Conservation (phyloP, 768 basidiomycete species). For the Suillus tomentosus region DNA sequence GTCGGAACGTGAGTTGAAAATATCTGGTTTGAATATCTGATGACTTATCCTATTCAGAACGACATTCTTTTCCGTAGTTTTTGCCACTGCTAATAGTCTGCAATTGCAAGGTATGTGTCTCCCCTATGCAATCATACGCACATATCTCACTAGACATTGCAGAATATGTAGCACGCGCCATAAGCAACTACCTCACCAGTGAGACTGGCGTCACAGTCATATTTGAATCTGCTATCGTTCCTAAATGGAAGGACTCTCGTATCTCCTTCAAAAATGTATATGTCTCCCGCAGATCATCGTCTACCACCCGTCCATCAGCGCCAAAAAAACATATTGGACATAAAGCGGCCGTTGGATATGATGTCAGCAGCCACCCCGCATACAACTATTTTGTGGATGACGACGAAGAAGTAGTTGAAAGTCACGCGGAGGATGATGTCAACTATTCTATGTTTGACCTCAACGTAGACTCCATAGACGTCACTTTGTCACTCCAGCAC, state of each 20-base stretch:
- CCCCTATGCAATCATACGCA: slow-evolving; percentile 4
- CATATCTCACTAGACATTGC: slow-evolving; percentile 14
- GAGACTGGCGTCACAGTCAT: slow-evolving; percentile 94
- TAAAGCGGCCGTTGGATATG: slow-evolving; percentile 67
- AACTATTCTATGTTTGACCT: slow-evolving; percentile 94
- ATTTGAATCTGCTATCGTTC: slow-evolving; percentile 97
- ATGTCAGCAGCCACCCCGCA: slow-evolving; percentile 75
- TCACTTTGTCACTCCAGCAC: slow-evolving; percentile 84
- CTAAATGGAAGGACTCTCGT: slow-evolving; percentile 94
- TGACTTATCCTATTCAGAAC: slow-evolving; percentile 53
- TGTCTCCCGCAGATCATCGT: slow-evolving; percentile 74
- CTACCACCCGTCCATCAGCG: slow-evolving; percentile 19
- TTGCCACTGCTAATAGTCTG: slow-evolving; percentile 86
- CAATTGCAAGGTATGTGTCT: slow-evolving; percentile 68
- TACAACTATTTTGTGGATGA: slow-evolving; percentile 66
- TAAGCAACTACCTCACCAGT: slow-evolving; percentile 91
- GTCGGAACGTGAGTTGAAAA: slow-evolving; percentile 60
- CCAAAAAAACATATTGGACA: slow-evolving; percentile 41
- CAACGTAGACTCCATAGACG: slow-evolving; percentile 92
- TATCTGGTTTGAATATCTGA: not conserved
- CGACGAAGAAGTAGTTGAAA: slow-evolving; percentile 42
- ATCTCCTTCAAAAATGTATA: slow-evolving; percentile 98
- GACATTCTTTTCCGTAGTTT: slow-evolving; percentile 93
- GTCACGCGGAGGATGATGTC: slow-evolving; percentile 50
- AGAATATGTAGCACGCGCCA: slow-evolving; percentile 84